Percentiles rank a stretch among this genome's conserved stretches.
These are phyloP conservation scores for Linnemannia hyalina DNA, from an alignment of 192 early-diverging fungal genomes.

Conservation along the genomic window DNA sequence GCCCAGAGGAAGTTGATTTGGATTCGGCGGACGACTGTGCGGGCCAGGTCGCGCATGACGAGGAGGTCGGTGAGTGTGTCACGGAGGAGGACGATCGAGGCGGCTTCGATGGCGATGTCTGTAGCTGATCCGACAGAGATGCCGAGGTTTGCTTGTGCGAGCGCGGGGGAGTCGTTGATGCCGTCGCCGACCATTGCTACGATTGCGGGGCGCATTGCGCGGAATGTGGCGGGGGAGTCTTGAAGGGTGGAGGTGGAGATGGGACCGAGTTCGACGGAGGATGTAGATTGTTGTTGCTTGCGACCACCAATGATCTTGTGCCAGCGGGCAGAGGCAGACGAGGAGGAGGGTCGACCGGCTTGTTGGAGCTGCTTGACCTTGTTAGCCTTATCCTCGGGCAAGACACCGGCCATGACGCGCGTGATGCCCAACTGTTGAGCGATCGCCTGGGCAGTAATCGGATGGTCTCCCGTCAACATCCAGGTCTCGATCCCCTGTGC, in stretches of 20 bases:
- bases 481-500: constrained; percentile 73
- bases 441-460: constrained; percentile 70
- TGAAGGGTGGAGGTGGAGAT: neutral
- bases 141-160: constrained; percentile 91
- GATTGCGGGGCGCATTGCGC: constrained; percentile 52
- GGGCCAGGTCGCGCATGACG: constrained; percentile 82
- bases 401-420: constrained; percentile 74
- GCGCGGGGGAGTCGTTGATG: constrained; percentile 94
- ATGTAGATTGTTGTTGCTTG: neutral
- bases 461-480: constrained; percentile 87
- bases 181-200: constrained; percentile 97
- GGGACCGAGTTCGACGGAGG: neutral
- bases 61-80: constrained; percentile 83
- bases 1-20: constrained; percentile 93
- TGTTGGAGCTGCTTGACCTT: constrained; percentile 71
- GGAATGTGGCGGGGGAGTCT: neutral
- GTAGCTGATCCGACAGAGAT: constrained; percentile 93
- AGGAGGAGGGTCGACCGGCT: constrained; percentile 19
- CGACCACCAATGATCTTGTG: constrained; percentile 16
- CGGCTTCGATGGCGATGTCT: constrained; percentile 91
- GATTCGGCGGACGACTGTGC: constrained; percentile 82
- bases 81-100: constrained; percentile 85
- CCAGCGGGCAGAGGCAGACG: neutral
- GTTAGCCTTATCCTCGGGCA: constrained; percentile 79
- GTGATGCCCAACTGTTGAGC: constrained; percentile 75